Evolutionary conservation across 148 eudicot species (phyloP).

Genomic region (Rhododendron ovatum): DNA sequence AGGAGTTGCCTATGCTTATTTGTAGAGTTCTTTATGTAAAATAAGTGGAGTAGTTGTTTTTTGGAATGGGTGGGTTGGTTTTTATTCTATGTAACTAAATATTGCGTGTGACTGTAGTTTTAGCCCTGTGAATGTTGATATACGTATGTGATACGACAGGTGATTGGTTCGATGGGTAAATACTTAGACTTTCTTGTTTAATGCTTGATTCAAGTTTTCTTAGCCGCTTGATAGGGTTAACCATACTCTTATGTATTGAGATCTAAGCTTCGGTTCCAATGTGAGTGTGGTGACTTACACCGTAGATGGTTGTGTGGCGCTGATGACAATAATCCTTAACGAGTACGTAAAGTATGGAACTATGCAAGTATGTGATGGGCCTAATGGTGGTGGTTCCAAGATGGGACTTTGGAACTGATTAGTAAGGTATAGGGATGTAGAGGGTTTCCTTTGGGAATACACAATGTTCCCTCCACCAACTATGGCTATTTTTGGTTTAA

Average conservation of each 20-base stretch:
- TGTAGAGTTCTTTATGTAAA: neutral
- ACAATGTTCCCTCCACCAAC: neutral
- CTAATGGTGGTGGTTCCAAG: neutral
- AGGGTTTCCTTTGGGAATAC: neutral
- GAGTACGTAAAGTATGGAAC: neutral
- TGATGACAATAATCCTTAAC: neutral
- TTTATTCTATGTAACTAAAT: neutral
- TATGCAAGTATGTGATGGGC: neutral
- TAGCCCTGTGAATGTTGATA: neutral
- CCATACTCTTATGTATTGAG: neutral
- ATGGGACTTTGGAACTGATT: neutral
- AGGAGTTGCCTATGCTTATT: conserved; percentile 1
- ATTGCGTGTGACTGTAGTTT: neutral
- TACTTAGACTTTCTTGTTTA: neutral
- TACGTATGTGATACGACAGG: neutral
- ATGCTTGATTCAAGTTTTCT: neutral
- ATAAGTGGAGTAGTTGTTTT: neutral
- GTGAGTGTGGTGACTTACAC: neutral
- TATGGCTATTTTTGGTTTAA: neutral
- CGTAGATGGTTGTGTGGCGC: neutral
- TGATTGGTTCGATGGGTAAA: neutral
- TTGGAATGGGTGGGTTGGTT: neutral
- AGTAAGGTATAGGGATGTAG: neutral
- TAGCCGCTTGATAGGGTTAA: neutral
- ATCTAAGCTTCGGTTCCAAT: neutral